Evolutionary conservation across 352 stramenopile species (phyloP).

Genomic region (Phytophthora colocasiae): DNA sequence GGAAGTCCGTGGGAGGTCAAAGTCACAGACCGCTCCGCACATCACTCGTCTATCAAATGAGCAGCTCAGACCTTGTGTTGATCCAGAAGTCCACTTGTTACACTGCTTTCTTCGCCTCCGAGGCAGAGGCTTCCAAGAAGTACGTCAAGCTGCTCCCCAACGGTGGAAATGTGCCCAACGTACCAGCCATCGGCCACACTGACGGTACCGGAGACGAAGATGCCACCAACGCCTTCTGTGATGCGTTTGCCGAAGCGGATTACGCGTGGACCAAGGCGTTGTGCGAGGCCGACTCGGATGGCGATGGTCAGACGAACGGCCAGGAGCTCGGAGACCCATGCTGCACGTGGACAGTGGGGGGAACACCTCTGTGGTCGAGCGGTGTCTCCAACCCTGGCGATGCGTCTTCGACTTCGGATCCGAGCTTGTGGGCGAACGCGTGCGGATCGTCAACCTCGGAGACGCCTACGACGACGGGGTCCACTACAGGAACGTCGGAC

Average conservation of each 20-base stretch:
- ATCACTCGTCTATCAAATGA: too few relatives aligned
- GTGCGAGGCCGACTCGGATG: conserved; percentile 44
- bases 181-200: conserved; percentile 40
- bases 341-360: conserved; percentile 37
- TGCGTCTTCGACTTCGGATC: conserved; percentile 26
- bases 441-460: conserved; percentile 9
- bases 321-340: conserved; percentile 80
- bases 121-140: conserved; percentile 11
- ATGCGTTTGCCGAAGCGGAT: conserved; percentile 23
- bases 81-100: too few relatives aligned
- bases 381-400: conserved; percentile 34
- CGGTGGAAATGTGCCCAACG: conserved; percentile 42
- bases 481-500: too few relatives aligned
- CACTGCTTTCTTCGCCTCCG: conserved; percentile 9
- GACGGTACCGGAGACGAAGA: conserved; percentile 21
- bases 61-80: too few relatives aligned
- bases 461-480: too few relatives aligned
- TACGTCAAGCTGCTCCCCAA: conserved; percentile 45
- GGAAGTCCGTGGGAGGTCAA: too few relatives aligned
- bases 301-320: conserved; percentile 79
- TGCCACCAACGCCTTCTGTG: conserved; percentile 41
- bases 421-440: conserved; percentile 30
- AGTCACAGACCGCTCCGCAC: too few relatives aligned
- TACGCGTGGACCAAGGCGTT: conserved; percentile 5
- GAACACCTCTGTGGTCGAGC: conserved; percentile 21